Base-by-base conservation (phyloP, 2,329 filamentous ascomycete species). In the Thelonectria rubi region DNA sequence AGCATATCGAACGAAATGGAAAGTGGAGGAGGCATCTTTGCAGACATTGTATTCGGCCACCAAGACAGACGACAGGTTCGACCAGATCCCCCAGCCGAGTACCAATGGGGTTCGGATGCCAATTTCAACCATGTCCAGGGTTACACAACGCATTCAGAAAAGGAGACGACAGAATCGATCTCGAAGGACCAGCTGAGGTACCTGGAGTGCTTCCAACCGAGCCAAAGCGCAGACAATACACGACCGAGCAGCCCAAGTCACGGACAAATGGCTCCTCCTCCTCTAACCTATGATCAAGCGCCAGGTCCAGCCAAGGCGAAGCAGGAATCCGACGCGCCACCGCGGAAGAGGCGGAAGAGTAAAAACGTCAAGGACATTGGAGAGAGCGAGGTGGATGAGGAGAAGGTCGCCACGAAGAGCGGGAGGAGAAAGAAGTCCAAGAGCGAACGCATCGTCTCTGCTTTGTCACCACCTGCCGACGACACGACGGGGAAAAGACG, bases 91-190 rank as follows among this genome's bases (percentile, higher is more conserved):
- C 73, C 75, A 59, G 62, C 80, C 69, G 81, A 84, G 54, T 80
- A 90, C 46, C 84, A 86, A 63, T 92, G 87, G 85, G 90, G 90
- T 10, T 90, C 90, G 1, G 90, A 92, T 74, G 74, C 82, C n/a
- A 86, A 80, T 59, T 92, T 92, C 72, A 82, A 79, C 63, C 75
- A 77, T 20, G 73, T 81, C 6, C 84, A 86, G 67, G 83, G 81
- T n/a, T 92, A 88, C 68, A 77, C 85, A 7, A 84, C 88, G 1
- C 79, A 80, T 10, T 80, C 83, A 7, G 77, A 82, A 60, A 82
- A 85, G 66, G 87, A 89, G 39, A 86, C 86, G 3, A 80, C 81
- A 32, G 86, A 89, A 60, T 81, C 83, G 12, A 75, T 88, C 32
- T 82, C 85, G 39, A 81, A 83, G 62, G 80, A 82, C 34, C 80